Base-by-base conservation (phyloP, 2,329 filamentous ascomycete species). In the Phoma sp. region DNA sequence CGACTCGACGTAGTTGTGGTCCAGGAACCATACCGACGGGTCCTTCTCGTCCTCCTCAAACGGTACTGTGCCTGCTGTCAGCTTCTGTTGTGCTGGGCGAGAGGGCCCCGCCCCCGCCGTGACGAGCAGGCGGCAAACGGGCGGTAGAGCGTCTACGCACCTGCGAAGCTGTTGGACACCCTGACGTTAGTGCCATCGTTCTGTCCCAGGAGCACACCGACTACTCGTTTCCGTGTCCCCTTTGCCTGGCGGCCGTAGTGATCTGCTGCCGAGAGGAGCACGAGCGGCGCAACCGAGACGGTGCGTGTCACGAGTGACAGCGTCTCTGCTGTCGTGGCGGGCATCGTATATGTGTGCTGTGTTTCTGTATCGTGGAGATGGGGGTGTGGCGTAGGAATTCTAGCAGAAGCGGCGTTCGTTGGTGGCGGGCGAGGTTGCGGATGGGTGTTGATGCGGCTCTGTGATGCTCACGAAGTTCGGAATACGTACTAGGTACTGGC, bases 31-130 rank as follows among this genome's bases (percentile, higher is more conserved):
- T 74, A 99, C 95, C 32, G 94, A 96, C 3, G 94, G 94, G 75
- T 99, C 93, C 80, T 96, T 96, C 72, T 97, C 95, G 76, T 99
- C 95, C 81, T 99, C 95, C 79, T 99, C 95, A 73, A 99, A 99
- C 1, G 95, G 95, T 40, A 98, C 95, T 96, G 71, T 60, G 21
- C 39, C 5, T 6, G 3, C 13, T 21, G 53, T 74, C 47, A 75
- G 73, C 59, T 37, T 55, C 64, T 38, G 24, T 39, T 39, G 22
- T 52, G 32, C 17, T 44, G 50, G 15, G 10, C 29, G 5, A 8
- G 9, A 10, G 15, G 24, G n/a, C 10, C 29, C 46, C 57, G 53
- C 51, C 48, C 44, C 51, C 36, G 41, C 40, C 33, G 40, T 33
- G 37, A 17, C 43, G 44, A 21, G 15, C 32, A 55, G 54, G 61